A percentile compares a stretch with the other conserved stretches of the same genome.
Evolutionary conservation across 345 rosid species (phyloP).

Genomic region (Mangifera indica): DNA sequence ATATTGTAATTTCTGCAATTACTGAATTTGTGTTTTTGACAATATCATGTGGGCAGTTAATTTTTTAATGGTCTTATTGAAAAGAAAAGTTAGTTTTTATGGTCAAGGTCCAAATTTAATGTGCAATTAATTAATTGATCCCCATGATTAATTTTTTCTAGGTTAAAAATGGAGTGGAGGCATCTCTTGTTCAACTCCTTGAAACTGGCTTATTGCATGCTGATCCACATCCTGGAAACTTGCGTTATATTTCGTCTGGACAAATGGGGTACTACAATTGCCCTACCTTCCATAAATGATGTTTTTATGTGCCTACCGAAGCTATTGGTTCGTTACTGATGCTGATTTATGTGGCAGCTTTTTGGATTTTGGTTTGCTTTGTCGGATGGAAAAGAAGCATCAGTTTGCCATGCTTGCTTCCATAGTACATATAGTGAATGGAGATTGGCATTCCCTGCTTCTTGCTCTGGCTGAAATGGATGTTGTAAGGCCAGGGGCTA

Average conservation of each 20-base stretch:
- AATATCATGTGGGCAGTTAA: not conserved
- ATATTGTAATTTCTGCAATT: not conserved
- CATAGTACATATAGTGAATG: constrained; percentile 89
- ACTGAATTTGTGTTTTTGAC: not conserved
- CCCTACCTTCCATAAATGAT: constrained; percentile 15
- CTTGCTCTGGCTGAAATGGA: constrained; percentile 85
- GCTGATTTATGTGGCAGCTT: constrained; percentile 50
- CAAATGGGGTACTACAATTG: constrained; percentile 65
- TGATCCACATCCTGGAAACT: constrained; percentile 96
- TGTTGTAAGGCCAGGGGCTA: constrained; percentile 78
- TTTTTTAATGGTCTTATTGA: too few relatives aligned
- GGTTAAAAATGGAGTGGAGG: constrained; percentile 92
- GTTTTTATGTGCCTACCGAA: constrained; percentile 20
- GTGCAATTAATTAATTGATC: constrained; percentile 19
- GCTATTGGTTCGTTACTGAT: constrained; percentile 9
- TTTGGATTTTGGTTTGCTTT: constrained; percentile 91
- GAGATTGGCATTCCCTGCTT: constrained; percentile 83
- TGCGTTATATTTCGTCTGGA: constrained; percentile 79
- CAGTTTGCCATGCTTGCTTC: constrained; percentile 93
- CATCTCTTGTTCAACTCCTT: constrained; percentile 90
- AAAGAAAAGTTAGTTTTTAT: not conserved
- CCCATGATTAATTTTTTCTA: constrained; percentile 29
- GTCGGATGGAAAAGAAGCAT: constrained; percentile 92
- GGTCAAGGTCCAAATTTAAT: not conserved
- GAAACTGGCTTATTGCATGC: constrained; percentile 96